Evolutionary conservation across 169 alveolate genomes (phyloP), one percentile per base, ranked within the genome.

Genomic region (Cryptosporidium canis): DNA sequence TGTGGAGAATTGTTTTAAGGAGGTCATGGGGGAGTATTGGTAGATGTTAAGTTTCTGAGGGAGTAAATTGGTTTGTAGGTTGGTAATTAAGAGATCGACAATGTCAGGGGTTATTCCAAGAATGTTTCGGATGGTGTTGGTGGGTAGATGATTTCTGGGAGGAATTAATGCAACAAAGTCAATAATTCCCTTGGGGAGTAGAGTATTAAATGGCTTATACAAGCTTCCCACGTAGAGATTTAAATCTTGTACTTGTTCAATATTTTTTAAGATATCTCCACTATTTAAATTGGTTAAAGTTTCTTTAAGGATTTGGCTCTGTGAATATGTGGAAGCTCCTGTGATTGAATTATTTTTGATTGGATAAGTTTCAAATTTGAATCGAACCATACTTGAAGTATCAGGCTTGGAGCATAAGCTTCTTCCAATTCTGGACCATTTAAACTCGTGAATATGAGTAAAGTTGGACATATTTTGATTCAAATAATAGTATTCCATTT

Each of bases 391-490:
- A 41, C 14, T 77, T 14, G 77, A 41, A 9, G 61, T 58, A 61
- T 77, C 72, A 7, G 87, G 87, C 7, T 77, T 77, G 3, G 87
- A 39, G 45, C 87, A 77, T 41, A 77, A 44, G 45, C 72, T 77
- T 43, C 72, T 77, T 44, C 87, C 87, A 0, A 44, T 48, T 61
- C 87, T 77, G 7, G 68, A 55, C 87, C 87, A 77, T 31, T 27
- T 58, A 61, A 77, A 44, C 47, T 77, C 87, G 45, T 61, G 39
- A 41, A 55, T 61, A 61, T 77, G 61, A 16, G 77, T 44, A 9
- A 77, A 43, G 0, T 55, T 64, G 12, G 39, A 24, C 11, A n/a
- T 61, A 7, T 33, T 16, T n/a, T 43, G 39, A 24, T 61, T 41
- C 5, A 55, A 61, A n/a, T 41, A 77, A 21, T 39, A 77, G 39